These are phyloP conservation scores for Neoboletus subvelutipes DNA, from an alignment of 768 basidiomycete genomes.

Conservation along the genomic window DNA sequence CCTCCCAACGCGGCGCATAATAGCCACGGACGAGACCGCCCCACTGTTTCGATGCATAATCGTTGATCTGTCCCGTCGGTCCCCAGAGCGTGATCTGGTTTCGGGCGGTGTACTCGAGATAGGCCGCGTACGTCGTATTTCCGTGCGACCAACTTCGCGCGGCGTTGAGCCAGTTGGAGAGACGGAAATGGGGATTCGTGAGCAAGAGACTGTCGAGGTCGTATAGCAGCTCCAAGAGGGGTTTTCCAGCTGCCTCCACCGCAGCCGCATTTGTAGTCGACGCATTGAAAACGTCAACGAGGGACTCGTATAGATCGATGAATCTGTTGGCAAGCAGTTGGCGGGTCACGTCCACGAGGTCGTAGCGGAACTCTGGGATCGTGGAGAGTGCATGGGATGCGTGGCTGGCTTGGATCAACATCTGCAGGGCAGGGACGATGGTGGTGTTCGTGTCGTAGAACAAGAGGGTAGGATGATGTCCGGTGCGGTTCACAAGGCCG, in stretches of 20 bases:
- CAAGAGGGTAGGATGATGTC: slow-evolving; percentile 34
- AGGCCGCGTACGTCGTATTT: slow-evolving; percentile 33
- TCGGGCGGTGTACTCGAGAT: slow-evolving; percentile 39
- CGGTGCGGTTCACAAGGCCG: slow-evolving; percentile 35
- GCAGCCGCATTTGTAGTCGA: slow-evolving; percentile 16
- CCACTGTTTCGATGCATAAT: slow-evolving; percentile 47
- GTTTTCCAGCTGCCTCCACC: slow-evolving; percentile 24
- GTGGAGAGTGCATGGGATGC: slow-evolving; percentile 14
- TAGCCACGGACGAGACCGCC: slow-evolving; percentile 39
- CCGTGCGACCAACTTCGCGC: slow-evolving; percentile 32
- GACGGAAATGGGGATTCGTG: slow-evolving; percentile 34
- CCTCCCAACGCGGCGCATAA: slow-evolving; percentile 36
- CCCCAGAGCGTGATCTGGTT: slow-evolving; percentile 48
- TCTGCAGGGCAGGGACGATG: slow-evolving; percentile 75
- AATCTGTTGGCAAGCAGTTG: slow-evolving; percentile 41
- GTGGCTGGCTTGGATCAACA: slow-evolving; percentile 46
- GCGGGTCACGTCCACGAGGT: slow-evolving; percentile 40
- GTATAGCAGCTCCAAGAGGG: slow-evolving; percentile 32
- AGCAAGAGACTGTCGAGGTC: slow-evolving; percentile 37
- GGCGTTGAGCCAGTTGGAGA: slow-evolving; percentile 37
- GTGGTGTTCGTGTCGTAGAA: slow-evolving; percentile 47
- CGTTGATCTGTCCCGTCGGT: slow-evolving; percentile 40
- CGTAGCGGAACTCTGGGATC: slow-evolving; percentile 37
- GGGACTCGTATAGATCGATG: slow-evolving; percentile 32
- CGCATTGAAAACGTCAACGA: slow-evolving; percentile 31